Conservation (phyloP, 2,329 filamentous ascomycete species). For the Blastomyces emzantsi region DNA sequence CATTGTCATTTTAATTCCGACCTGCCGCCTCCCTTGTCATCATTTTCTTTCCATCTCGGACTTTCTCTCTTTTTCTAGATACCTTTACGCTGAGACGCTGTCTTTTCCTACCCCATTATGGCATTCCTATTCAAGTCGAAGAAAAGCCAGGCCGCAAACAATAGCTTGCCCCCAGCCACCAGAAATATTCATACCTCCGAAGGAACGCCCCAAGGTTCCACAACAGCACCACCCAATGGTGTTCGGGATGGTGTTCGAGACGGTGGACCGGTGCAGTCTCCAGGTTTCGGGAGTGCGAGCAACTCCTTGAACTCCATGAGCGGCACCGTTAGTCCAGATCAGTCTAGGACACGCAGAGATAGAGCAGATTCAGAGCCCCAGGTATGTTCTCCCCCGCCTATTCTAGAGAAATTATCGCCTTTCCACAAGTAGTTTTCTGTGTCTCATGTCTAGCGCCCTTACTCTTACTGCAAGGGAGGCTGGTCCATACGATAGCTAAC, state of each 20-base stretch:
- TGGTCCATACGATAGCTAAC: not conserved
- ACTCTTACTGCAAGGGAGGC: not conserved
- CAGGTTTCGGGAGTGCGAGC: slow-evolving; percentile 59
- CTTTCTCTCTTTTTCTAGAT: not conserved
- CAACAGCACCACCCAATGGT: slow-evolving; percentile 43
- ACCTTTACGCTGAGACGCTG: not conserved
- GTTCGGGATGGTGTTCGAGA: slow-evolving; percentile 28
- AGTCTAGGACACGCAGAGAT: slow-evolving; percentile 51
- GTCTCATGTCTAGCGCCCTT: not conserved
- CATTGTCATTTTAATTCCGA: not conserved
- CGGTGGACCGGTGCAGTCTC: slow-evolving; percentile 43
- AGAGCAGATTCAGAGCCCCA: slow-evolving; percentile 48
- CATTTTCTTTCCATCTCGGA: not conserved
- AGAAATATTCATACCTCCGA: slow-evolving; percentile 51
- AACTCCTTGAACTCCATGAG: slow-evolving; percentile 60
- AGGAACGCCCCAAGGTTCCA: slow-evolving; percentile 35
- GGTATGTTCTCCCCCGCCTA: slow-evolving; percentile 32
- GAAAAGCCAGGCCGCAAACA: slow-evolving; percentile 54
- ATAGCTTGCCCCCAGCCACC: slow-evolving; percentile 43
- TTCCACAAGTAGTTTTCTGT: not conserved
- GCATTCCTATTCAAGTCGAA: slow-evolving; percentile 78
- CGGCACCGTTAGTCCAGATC: slow-evolving; percentile 55
- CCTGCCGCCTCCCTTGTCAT: not conserved
- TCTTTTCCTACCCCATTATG: slow-evolving; percentile 41
- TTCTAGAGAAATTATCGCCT: not conserved